phyloP scores from a whole-genome alignment of 2,329 filamentous ascomycete genomes.

The Catunica adiposa region DNA sequence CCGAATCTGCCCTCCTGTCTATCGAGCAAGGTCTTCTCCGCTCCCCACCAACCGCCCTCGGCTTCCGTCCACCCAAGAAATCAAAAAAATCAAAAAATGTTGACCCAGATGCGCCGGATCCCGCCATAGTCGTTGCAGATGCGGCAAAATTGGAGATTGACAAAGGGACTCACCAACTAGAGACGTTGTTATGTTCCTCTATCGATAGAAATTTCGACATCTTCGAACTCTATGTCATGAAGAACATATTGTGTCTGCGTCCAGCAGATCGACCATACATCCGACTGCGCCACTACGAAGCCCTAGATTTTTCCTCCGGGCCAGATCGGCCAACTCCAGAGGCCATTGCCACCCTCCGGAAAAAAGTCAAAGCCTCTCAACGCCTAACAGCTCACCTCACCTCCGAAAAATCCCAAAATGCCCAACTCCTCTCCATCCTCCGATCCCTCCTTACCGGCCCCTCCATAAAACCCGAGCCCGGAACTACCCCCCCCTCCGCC shows the following conservation, averaged over 20 bases:
- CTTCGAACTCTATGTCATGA: constrained; percentile 76
- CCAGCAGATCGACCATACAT: constrained; percentile 64
- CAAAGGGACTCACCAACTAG: constrained; percentile 69
- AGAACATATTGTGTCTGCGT: constrained; percentile 60
- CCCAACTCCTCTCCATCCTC: constrained; percentile 49
- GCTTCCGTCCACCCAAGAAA: constrained; percentile 46
- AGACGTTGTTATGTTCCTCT: constrained; percentile 63
- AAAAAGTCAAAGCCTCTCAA: constrained; percentile 61
- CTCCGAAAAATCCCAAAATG: constrained; percentile 56
- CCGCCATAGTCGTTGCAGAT: constrained; percentile 20
- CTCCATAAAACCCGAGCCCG: constrained; percentile 18
- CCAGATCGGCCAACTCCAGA: constrained; percentile 38
- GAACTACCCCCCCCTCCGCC: constrained; percentile 4
- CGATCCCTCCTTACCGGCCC: constrained; percentile 21
- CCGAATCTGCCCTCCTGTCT: constrained; percentile 75
- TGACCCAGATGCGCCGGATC: constrained; percentile 16
- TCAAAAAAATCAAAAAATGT: constrained; percentile 19
- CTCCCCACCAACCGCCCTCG: constrained; percentile 58
- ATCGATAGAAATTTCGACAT: constrained; percentile 77
- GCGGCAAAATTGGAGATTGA: constrained; percentile 54
- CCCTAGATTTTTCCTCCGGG: constrained; percentile 29
- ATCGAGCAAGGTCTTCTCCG: constrained; percentile 68
- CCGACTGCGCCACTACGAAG: constrained; percentile 70
- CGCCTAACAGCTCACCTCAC: constrained; percentile 54
- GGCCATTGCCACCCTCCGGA: constrained; percentile 53